These are phyloP conservation scores for Leccinum imitatum DNA, from an alignment of 768 basidiomycete species.

Conservation along the genomic window DNA sequence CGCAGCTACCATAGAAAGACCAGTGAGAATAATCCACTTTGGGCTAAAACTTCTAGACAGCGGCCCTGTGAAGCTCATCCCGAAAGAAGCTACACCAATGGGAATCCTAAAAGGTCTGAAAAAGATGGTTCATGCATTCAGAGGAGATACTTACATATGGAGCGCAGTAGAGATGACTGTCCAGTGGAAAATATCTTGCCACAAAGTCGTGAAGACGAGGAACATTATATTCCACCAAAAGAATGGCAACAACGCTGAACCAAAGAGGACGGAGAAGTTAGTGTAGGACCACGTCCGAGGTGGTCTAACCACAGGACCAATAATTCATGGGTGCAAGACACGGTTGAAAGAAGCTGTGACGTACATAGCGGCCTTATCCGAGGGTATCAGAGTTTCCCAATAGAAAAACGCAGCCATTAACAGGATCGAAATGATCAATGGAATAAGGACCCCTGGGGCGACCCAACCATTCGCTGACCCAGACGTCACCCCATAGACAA, in stretches of 20 bases:
- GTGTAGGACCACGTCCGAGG: conserved; percentile 43
- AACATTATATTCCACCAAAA: conserved; percentile 42
- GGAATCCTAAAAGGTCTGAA: conserved; percentile 35
- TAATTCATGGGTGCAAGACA: background rate
- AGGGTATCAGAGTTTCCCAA: conserved; percentile 45
- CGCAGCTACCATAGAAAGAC: conserved; percentile 37
- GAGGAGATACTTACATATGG: conserved; percentile 34
- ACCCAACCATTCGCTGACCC: conserved; percentile 53
- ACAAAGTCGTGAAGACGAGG: conserved; percentile 36
- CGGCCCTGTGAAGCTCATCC: conserved; percentile 39
- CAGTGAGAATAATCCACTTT: conserved; percentile 48
- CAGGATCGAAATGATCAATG: conserved; percentile 46
- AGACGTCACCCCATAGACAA: conserved; percentile 44
- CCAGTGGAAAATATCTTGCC: conserved; percentile 46
- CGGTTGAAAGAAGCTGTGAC: conserved; percentile 9
- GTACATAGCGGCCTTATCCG: conserved; percentile 43
- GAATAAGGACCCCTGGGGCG: conserved; percentile 42
- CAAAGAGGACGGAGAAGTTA: conserved; percentile 42
- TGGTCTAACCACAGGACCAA: conserved; percentile 28
- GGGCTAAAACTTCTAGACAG: conserved; percentile 37
- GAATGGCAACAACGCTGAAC: conserved; percentile 38
- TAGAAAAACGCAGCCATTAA: conserved; percentile 46
- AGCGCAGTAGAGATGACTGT: conserved; percentile 38
- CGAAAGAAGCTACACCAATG: conserved; percentile 39
- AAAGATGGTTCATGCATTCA: conserved; percentile 1